Evolutionary conservation across 2,329 filamentous ascomycete species (phyloP).

Genomic region (Chlorencoelia australis): DNA sequence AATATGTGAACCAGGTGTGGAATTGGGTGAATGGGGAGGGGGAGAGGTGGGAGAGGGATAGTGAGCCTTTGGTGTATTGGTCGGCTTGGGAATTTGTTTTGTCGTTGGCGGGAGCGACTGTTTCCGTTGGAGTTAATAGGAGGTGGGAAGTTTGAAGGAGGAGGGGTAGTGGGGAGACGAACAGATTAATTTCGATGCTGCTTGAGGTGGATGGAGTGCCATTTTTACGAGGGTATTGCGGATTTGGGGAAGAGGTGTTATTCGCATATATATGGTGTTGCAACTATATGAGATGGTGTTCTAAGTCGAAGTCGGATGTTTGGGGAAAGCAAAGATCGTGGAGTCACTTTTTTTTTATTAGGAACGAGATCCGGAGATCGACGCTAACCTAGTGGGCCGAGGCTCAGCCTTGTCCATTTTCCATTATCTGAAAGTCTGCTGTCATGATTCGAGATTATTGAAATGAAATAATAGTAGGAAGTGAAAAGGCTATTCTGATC

Average conservation of each 20-base stretch:
- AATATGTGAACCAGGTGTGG: conserved; percentile 76
- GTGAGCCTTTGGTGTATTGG: conserved; percentile 61
- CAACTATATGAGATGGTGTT: no score
- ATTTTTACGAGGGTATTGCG: conserved; percentile 16
- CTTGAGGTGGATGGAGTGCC: conserved; percentile 21
- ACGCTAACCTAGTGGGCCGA: no score
- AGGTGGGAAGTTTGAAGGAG: conserved; percentile 1
- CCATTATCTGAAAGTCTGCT: no score
- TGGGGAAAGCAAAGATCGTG: no score
- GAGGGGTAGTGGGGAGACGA: conserved; percentile 1
- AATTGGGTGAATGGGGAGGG: conserved; percentile 72
- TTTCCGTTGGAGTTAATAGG: background rate
- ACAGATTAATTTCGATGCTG: conserved; percentile 24
- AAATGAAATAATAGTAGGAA: no score
- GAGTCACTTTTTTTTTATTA: no score
- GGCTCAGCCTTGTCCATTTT: no score
- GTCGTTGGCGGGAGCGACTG: conserved; percentile 55
- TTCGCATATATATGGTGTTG: conserved; percentile 18
- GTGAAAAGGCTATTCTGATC: no score
- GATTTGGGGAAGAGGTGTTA: conserved; percentile 13
- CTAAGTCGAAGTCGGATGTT: no score
- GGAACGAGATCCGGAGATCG: no score
- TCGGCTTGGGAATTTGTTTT: conserved; percentile 53
- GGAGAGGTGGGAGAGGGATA: conserved; percentile 52
- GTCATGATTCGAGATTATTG: no score